A percentile compares a stretch with the other conserved stretches of the same genome.
phyloP scores from a whole-genome alignment of 768 basidiomycete species.

The Mrakia blollopis region DNA sequence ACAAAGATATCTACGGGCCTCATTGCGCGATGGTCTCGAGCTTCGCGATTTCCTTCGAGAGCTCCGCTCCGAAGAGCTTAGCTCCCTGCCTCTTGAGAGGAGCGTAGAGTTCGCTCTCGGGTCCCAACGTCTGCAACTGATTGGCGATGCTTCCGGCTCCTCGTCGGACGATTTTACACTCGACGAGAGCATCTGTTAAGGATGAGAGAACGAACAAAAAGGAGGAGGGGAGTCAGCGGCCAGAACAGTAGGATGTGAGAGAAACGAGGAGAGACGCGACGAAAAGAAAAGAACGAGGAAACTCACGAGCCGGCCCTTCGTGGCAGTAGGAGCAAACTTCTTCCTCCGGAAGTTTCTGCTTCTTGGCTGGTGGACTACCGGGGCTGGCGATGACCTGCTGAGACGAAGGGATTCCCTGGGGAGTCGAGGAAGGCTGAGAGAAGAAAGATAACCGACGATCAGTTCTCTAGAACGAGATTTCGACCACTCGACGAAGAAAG shows the following conservation, averaged over 20 bases:
- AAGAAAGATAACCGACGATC: no score
- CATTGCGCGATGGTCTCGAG: neutral
- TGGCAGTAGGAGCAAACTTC: neutral
- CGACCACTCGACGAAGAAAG: neutral
- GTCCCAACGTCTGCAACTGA: neutral
- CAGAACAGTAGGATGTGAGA: no score
- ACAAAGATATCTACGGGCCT: neutral
- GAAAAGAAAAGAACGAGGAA: neutral
- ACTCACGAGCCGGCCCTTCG: neutral
- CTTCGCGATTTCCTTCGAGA: neutral
- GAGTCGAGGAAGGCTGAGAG: neutral
- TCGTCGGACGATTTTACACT: neutral
- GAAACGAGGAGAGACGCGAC: neutral
- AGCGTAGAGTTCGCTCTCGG: neutral
- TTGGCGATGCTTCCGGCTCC: neutral
- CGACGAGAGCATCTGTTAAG: neutral
- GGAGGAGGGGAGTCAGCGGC: neutral
- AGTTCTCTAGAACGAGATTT: neutral
- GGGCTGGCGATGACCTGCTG: neutral
- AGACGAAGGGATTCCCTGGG: neutral
- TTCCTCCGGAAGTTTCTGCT: neutral
- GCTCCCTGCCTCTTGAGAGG: neutral
- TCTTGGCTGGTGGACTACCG: neutral
- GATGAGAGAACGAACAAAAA: neutral
- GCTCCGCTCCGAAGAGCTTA: neutral